Percentiles rank a stretch among this genome's conserved stretches.
Evolutionary conservation across 164 flowering plant genomes (phyloP).

Genomic region (Pachysandra terminalis): DNA sequence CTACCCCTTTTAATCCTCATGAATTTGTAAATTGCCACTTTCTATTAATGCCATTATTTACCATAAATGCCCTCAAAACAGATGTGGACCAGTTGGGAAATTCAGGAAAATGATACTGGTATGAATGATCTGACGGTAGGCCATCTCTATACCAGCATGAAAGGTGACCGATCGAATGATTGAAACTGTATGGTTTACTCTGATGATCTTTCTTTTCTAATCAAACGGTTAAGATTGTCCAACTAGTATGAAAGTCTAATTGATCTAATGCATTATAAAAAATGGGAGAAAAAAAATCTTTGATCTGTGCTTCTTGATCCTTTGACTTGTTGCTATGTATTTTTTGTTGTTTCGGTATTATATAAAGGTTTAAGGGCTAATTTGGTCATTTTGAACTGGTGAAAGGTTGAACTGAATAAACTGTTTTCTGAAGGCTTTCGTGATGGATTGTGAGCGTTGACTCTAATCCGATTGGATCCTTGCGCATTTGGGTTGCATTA

Average conservation of each 20-base stretch:
- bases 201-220: no score
- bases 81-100: no score
- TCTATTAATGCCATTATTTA: neutral
- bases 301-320: no score
- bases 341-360: neutral
- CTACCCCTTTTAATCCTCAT: neutral
- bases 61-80: neutral
- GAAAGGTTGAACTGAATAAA: neutral
- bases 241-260: no score
- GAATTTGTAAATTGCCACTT: neutral
- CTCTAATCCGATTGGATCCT: neutral
- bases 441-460: neutral
- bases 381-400: neutral
- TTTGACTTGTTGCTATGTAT: no score
- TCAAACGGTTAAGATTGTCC: no score
- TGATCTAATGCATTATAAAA: no score
- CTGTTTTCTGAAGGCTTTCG: neutral
- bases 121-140: neutral
- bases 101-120: neutral
- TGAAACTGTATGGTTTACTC: no score
- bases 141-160: no score
- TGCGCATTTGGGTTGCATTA: neutral
- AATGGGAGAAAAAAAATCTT: no score
- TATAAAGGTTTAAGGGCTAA: neutral
- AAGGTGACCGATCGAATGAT: no score